These are phyloP conservation scores for Vitis hybrid DNA, from an alignment of 177 flowering plant species.

Conservation along the genomic window DNA sequence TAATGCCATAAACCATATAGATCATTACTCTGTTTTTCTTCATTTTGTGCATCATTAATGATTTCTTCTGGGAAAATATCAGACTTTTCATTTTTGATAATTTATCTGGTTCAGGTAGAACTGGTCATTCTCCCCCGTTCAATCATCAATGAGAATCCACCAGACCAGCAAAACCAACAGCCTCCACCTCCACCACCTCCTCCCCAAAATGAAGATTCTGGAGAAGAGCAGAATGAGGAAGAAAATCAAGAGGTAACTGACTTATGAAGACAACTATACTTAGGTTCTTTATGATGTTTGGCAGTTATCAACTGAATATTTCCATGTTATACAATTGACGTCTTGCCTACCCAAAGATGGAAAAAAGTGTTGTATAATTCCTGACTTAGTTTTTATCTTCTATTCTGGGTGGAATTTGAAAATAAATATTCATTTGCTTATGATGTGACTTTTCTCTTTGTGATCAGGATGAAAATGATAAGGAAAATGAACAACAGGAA, in stretches of 20 bases:
- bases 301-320: conserved; percentile 1
- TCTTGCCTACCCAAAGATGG: too few species aligned
- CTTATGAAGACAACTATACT: too few species aligned
- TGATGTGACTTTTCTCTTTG: conserved; percentile 11
- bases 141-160: conserved; percentile 68
- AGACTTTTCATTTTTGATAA: background rate
- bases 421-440: conserved; percentile 3
- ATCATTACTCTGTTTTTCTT: background rate
- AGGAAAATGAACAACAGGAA: conserved; percentile 77
- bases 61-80: background rate
- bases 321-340: background rate
- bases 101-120: conserved; percentile 61
- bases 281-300: background rate
- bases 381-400: background rate
- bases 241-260: conserved; percentile 70
- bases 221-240: conserved; percentile 74
- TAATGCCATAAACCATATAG: background rate
- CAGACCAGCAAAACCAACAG: conserved; percentile 85
- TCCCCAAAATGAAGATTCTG: conserved; percentile 75
- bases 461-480: conserved; percentile 72
- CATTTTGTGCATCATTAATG: background rate
- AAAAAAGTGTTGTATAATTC: background rate
- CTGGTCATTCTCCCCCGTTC: conserved; percentile 96
- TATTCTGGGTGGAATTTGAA: background rate
- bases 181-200: conserved; percentile 99